Evolutionary conservation across 176 grass and related monocot species (phyloP), one percentile per base, ranked within the genome.

Genomic region (Oryza nivara): DNA sequence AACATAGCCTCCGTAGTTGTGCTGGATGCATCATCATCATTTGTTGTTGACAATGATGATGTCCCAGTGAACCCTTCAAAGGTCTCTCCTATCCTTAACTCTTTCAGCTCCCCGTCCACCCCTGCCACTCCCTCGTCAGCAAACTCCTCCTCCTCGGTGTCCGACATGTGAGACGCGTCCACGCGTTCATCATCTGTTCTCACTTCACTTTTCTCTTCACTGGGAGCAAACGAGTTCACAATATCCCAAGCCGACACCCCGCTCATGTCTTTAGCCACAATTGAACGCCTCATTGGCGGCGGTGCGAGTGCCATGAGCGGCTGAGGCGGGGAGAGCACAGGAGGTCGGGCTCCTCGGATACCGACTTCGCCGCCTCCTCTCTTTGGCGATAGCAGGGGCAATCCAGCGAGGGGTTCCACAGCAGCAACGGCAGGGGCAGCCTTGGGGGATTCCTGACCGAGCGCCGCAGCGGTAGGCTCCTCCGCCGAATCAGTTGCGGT

Each of bases 1-100:
- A 93, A 95, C 87, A 92, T 88, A 13, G 93, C 86, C 60, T 99
- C 96, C 1, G 96, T 96, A 51, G 76, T 99, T 1, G 91, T 94
- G 85, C 96, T 96, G 32, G 93, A 99, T 9, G 93, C 64, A 22
- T 99, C 96, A 32, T 96, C 96, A 41, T 99, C 96, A 79, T 98
- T 98, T 0, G 86, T 87, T 1, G 96, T 98, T 5, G 96, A 93
- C 25, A 93, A 77, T 7, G 96, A 94, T 60, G 93, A 93, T 30
- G 85, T 91, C 64, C 95, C 92, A 2, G 87, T 98, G 71, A 94
- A 96, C 26, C 89, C 91, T 81, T 99, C 96, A 0, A 86, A 86
- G 35, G 86, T 96, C 73, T 99, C 91, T 10, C 90, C 93, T 51
- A 99, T 74, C 68, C 96, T 86, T 74, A 95, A 67, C 1, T 77